Conservation (phyloP, 768 basidiomycete species). For the Xerocomus brunneocitrinus region DNA sequence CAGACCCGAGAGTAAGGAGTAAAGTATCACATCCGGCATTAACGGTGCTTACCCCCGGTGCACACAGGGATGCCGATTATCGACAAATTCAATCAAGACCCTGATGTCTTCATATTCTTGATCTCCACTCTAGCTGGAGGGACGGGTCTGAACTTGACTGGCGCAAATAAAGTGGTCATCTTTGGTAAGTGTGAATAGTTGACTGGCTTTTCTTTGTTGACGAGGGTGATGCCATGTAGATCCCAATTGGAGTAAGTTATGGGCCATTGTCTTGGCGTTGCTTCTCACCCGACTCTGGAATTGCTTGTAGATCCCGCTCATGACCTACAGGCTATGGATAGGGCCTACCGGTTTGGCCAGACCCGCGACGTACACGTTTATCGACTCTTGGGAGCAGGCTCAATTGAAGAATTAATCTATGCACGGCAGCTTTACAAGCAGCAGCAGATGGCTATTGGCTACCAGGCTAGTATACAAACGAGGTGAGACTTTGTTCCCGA, state of each 20-base stretch:
- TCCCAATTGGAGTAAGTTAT: slow-evolving; percentile 89
- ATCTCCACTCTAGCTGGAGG: slow-evolving; percentile 92
- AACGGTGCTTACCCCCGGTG: slow-evolving; percentile 1
- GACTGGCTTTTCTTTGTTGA: neutral
- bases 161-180: slow-evolving; percentile 92
- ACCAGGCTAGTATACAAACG: slow-evolving; percentile 79
- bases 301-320: slow-evolving; percentile 78
- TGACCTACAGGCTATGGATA: slow-evolving; percentile 90
- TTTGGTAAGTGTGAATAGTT: slow-evolving; percentile 51
- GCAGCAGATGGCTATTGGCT: slow-evolving; percentile 90
- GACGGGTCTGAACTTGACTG: slow-evolving; percentile 84
- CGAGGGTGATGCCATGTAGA: slow-evolving; percentile 39
- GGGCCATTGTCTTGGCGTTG: slow-evolving; percentile 2
- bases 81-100: slow-evolving; percentile 74
- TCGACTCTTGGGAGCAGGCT: slow-evolving; percentile 80
- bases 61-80: slow-evolving; percentile 76
- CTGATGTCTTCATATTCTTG: slow-evolving; percentile 72
- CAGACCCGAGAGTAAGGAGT: slow-evolving; percentile 56
- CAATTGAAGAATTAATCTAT: slow-evolving; percentile 84
- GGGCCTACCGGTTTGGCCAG: slow-evolving; percentile 84
- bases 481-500: slow-evolving; percentile 39
- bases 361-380: slow-evolving; percentile 81
- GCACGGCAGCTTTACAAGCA: slow-evolving; percentile 90
- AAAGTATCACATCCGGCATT: neutral
- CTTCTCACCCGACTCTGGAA: neutral